phyloP scores from a whole-genome alignment of 768 basidiomycete species.

The Leccinum broughii region DNA sequence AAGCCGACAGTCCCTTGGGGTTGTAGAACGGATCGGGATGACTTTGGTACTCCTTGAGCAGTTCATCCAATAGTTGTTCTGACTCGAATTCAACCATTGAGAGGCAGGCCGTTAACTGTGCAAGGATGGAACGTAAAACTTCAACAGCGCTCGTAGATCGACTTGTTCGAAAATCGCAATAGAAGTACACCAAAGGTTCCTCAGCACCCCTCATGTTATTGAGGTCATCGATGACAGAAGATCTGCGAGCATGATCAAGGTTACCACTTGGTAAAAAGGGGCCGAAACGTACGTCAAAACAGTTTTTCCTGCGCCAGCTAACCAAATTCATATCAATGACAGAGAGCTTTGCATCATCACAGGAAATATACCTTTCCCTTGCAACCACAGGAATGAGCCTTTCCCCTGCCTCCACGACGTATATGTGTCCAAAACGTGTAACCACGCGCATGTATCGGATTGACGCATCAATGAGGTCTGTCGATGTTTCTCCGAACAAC shows the following conservation, averaged over 20 bases:
- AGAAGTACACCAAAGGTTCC: constrained; percentile 17
- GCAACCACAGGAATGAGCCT: constrained; percentile 14
- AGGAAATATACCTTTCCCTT: constrained; percentile 19
- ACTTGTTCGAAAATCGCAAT: constrained; percentile 22
- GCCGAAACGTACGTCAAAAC: background rate
- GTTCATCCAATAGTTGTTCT: constrained; percentile 1
- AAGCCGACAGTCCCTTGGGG: constrained; percentile 1
- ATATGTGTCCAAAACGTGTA: constrained; percentile 1
- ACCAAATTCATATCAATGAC: background rate
- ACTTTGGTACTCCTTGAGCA: constrained; percentile 6
- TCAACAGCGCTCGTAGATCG: constrained; percentile 13
- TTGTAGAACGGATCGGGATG: constrained; percentile 2
- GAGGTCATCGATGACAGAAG: constrained; percentile 3
- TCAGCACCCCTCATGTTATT: background rate
- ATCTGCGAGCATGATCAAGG: background rate
- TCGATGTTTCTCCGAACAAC: constrained; percentile 4
- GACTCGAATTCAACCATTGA: background rate
- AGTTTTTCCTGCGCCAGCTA: background rate
- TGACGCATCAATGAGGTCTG: background rate
- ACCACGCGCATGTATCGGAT: constrained; percentile 16
- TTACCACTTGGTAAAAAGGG: background rate
- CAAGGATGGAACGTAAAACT: constrained; percentile 22
- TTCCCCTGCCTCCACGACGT: constrained; percentile 7
- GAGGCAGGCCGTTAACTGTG: constrained; percentile 9
- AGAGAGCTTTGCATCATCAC: background rate